Conservation (phyloP, 768 basidiomycete species). For the Leccinum boreale region DNA sequence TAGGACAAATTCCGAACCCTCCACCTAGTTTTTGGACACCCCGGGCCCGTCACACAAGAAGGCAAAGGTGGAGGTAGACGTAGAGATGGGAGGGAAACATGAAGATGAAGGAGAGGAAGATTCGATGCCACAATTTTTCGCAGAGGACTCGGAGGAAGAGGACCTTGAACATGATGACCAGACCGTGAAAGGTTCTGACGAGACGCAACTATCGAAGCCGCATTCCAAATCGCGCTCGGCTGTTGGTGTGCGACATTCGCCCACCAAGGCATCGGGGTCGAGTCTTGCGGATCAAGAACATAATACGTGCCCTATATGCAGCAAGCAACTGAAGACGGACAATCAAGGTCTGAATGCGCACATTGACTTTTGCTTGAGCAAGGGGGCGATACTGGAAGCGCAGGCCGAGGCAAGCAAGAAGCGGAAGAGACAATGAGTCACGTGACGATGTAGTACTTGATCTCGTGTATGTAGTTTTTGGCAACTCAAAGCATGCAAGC, state of each 20-base stretch:
- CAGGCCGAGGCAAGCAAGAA: conserved; percentile 37
- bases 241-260: not conserved
- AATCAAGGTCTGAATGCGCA: conserved; percentile 84
- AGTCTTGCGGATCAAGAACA: conserved; percentile 6
- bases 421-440: conserved; percentile 21
- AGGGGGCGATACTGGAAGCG: conserved; percentile 70
- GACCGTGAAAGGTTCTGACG: conserved; percentile 6
- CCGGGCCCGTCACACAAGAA: conserved; percentile 39
- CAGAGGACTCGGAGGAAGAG: conserved; percentile 36
- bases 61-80: conserved; percentile 28
- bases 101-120: conserved; percentile 29
- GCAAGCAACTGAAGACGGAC: conserved; percentile 56
- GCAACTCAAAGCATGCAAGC: conserved; percentile 21
- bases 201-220: not conserved
- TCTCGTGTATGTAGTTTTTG: not conserved
- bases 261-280: conserved; percentile 14
- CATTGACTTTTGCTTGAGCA: conserved; percentile 85
- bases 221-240: conserved; percentile 16
- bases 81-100: conserved; percentile 5
- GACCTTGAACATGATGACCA: conserved; percentile 6
- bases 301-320: conserved; percentile 74
- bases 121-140: conserved; percentile 53
- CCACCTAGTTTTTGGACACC: conserved; percentile 56
- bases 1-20: not conserved
- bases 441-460: conserved; percentile 11